Base-by-base conservation (phyloP, 148 eudicot species). In the Selenicereus undatus region DNA sequence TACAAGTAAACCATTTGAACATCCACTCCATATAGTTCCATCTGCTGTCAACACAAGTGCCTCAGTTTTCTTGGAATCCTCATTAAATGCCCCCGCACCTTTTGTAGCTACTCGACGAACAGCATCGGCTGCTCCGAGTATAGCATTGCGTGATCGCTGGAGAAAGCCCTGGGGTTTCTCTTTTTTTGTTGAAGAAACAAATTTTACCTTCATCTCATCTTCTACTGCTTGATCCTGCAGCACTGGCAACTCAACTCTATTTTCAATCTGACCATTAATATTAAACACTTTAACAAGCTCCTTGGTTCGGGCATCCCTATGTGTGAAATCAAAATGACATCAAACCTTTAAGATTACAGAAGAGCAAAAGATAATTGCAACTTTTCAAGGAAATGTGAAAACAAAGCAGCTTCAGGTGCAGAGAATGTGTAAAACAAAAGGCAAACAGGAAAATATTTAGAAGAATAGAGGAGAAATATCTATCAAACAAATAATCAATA, bases 101-200 rank as follows among this genome's bases (percentile, higher is more conserved):
- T 93, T 92, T 76, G 99, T 84, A 35, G 98, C 97, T 14, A 89
- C 99, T 62, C 99, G 85, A 13, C 99, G 90, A 69, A 97, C 99
- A 80, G 99, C 98, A 88, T 90, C 99, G 24, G 99, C 99, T 74
- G 99, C 99, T 60, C 99, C 99, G 90, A 97, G 86, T 70, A 97
- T 88, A 74, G 99, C 99, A 78, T 97, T 92, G 20, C 98, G 95
- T 66, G 99, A 97, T 73, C 97, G 84, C 70, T 92, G 94, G 68
- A 97, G 82, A 83, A 97, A 97, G 54, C 97, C 96, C 75, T 85
- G 91, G 17, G 98, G 81, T 83, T 97, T 97, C 68, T 97, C 98
- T 89, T 94, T 96, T 79, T 97, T 94, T 10, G 95, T 27, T 66
- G 71, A 66, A 66, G 71, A 86, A n/a, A 84, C 91, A 64, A 92